These are phyloP conservation scores for Phaeophleospora eucalypticola DNA, from an alignment of 2,329 filamentous ascomycete genomes.

Conservation along the genomic window DNA sequence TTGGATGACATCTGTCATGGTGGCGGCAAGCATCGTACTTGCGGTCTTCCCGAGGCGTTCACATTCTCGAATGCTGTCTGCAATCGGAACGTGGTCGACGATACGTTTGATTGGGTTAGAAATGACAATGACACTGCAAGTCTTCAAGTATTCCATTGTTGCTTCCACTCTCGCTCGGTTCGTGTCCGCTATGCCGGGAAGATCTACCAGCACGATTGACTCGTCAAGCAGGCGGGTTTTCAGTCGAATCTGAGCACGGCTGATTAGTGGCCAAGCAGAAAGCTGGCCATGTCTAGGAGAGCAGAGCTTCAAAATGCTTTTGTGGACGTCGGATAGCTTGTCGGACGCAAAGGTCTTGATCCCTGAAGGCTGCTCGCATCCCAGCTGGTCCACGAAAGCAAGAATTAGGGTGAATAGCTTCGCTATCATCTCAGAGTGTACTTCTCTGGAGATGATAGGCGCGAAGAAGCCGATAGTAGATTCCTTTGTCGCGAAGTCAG, in stretches of 20 bases:
- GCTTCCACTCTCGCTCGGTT: conserved; percentile 15
- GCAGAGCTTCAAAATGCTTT: conserved; percentile 1
- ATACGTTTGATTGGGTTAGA: conserved; percentile 11
- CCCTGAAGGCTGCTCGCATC: not conserved
- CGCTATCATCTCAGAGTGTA: not conserved
- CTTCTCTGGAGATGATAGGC: not conserved
- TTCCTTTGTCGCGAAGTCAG: conserved; percentile 6
- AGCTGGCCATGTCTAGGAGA: not conserved
- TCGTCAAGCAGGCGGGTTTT: conserved; percentile 14
- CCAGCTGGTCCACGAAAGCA: not conserved
- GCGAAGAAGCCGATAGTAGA: conserved; percentile 4
- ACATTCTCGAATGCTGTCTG: conserved; percentile 8
- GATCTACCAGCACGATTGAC: conserved; percentile 19
- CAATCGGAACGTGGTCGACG: conserved; percentile 4
- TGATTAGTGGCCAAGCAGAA: conserved; percentile 16
- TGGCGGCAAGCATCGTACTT: conserved; percentile 10
- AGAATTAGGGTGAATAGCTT: not conserved
- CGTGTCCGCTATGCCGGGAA: conserved; percentile 19
- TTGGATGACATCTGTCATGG: not conserved
- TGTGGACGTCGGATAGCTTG: conserved; percentile 4
- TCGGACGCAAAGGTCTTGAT: conserved; percentile 1
- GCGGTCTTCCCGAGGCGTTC: conserved; percentile 14
- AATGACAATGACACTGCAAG: conserved; percentile 12
- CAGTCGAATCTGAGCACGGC: conserved; percentile 8
- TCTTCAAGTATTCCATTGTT: conserved; percentile 14